Conservation (phyloP, 176 grass and related monocot genomes). For the Hsuehochloa calcarea region DNA sequence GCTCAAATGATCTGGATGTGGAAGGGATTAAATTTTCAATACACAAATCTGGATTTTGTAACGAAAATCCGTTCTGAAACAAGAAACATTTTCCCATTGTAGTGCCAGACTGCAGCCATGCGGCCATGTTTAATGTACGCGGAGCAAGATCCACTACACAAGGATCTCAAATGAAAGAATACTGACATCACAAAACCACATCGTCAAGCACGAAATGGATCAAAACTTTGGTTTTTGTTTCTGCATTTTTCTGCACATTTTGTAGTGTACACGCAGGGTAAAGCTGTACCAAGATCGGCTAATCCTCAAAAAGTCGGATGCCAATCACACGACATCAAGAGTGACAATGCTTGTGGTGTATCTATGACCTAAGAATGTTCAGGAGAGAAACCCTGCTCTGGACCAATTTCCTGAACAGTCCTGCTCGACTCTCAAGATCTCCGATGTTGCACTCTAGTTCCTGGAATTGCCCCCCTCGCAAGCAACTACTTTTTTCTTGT, state of each 20-base stretch:
- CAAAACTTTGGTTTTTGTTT: constrained; percentile 2
- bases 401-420: constrained; percentile 24
- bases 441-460: not conserved
- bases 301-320: constrained; percentile 32
- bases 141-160: not conserved
- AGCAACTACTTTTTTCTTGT: not conserved
- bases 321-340: not conserved
- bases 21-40: not conserved
- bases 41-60: too few relatives aligned
- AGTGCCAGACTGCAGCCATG: too few relatives aligned
- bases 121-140: not conserved
- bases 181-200: not conserved
- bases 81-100: not conserved
- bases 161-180: not conserved
- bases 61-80: not conserved
- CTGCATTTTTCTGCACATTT: constrained; percentile 2
- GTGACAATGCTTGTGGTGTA: not conserved
- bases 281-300: not conserved
- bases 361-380: constrained; percentile 26
- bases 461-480: constrained; percentile 24
- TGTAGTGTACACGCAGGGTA: not conserved
- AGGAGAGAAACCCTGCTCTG: constrained; percentile 33
- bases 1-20: not conserved
- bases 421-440: constrained; percentile 26
- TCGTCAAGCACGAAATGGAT: not conserved